Evolutionary conservation across 805 yeast species (phyloP).

Genomic region (Candida nitratophila): DNA sequence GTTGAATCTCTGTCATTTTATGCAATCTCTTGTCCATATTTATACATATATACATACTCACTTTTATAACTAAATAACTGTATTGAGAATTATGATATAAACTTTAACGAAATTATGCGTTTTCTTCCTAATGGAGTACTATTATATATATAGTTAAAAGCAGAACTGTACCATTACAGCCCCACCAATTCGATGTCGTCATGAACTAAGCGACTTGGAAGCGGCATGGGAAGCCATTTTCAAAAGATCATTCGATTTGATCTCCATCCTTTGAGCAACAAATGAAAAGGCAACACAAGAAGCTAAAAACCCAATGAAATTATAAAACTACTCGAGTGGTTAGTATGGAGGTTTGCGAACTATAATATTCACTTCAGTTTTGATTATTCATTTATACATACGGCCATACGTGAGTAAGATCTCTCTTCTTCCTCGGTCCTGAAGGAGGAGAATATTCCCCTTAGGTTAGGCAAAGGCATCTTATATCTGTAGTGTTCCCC

Average conservation of each 20-base stretch:
- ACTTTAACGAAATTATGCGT: too few species aligned
- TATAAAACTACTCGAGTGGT: slow-evolving; percentile 39
- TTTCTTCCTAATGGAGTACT: too few species aligned
- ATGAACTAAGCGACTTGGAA: background rate
- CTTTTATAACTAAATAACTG: background rate
- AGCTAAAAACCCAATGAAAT: slow-evolving; percentile 72
- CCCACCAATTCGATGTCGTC: background rate
- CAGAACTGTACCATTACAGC: background rate
- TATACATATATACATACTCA: background rate
- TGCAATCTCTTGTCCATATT: too few species aligned
- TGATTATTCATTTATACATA: slow-evolving; percentile 27
- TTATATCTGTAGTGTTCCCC: too few species aligned
- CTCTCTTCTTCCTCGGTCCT: slow-evolving; percentile 84
- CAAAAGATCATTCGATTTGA: background rate
- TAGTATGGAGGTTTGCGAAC: too few species aligned
- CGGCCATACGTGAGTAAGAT: slow-evolving; percentile 65
- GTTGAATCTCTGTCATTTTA: too few species aligned
- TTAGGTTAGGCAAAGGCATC: slow-evolving; percentile 50
- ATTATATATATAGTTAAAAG: too few species aligned
- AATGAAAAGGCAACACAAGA: slow-evolving; percentile 77
- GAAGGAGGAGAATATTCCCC: slow-evolving; percentile 75
- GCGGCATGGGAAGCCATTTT: background rate
- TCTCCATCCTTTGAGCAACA: slow-evolving; percentile 50
- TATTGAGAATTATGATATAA: too few species aligned
- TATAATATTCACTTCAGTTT: too few species aligned